Evolutionary conservation across 331 rosid genomes (phyloP).

Genomic region (Erythrophleum ivorense): DNA sequence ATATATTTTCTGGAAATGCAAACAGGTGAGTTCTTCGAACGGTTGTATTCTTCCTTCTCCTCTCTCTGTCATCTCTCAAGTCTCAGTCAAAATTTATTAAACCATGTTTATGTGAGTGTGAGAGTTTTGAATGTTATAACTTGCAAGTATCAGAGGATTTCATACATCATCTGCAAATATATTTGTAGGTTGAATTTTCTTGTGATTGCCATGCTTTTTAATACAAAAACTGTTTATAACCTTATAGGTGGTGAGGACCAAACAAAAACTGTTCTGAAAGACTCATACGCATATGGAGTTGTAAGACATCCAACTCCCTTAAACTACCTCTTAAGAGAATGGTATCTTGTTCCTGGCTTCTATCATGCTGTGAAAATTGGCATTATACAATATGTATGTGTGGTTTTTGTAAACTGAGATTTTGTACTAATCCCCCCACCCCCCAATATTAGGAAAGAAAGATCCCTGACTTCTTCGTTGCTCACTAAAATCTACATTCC

Average conservation of each 20-base stretch:
- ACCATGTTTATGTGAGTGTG: background rate
- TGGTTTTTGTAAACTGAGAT: slow-evolving; percentile 36
- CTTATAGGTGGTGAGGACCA: slow-evolving; percentile 87
- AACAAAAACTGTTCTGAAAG: slow-evolving; percentile 82
- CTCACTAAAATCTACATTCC: slow-evolving; percentile 49
- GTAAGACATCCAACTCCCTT: slow-evolving; percentile 96
- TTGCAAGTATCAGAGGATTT: slow-evolving; percentile 22
- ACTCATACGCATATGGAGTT: slow-evolving; percentile 78
- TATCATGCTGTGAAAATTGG: slow-evolving; percentile 94
- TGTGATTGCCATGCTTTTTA: slow-evolving; percentile 17
- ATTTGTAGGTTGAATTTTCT: slow-evolving; percentile 11
- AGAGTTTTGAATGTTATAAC: slow-evolving; percentile 33
- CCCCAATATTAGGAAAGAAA: background rate
- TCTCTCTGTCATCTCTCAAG: slow-evolving; percentile 16
- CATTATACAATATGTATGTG: slow-evolving; percentile 94
- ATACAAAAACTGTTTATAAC: slow-evolving; percentile 27
- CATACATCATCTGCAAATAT: slow-evolving; percentile 21
- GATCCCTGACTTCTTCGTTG: slow-evolving; percentile 32
- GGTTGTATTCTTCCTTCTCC: background rate
- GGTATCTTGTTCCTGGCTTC: slow-evolving; percentile 88
- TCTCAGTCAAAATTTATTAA: slow-evolving; percentile 23
- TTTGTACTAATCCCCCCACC: slow-evolving; percentile 27
- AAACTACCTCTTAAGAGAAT: slow-evolving; percentile 72
- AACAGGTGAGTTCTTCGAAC: slow-evolving; percentile 20
- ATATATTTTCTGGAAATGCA: slow-evolving; percentile 10